Conservation (phyloP, 371 early-diverging fungal species). For the Syncephalis plumigaleata region DNA sequence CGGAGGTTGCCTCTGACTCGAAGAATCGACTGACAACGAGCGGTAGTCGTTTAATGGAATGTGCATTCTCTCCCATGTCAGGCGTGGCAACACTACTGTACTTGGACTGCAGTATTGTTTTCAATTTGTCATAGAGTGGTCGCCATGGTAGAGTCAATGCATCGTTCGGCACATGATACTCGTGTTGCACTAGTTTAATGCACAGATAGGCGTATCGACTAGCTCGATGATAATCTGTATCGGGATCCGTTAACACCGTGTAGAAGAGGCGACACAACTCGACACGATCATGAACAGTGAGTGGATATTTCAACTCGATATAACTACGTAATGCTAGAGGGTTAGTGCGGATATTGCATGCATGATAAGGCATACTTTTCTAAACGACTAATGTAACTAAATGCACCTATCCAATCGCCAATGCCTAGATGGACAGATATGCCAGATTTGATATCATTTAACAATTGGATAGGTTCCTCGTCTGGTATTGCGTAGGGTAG, state of each 20-base stretch:
- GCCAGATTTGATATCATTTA: no score
- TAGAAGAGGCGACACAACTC: background rate
- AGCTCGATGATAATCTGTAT: background rate
- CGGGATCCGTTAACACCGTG: background rate
- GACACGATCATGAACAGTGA: background rate
- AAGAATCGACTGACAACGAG: slow-evolving; percentile 25
- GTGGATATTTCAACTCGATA: background rate
- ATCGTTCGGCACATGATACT: slow-evolving; percentile 7
- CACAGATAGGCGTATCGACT: no score
- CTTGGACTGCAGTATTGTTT: slow-evolving; percentile 30
- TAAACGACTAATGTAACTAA: background rate
- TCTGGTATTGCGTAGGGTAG: no score
- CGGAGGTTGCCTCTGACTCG: slow-evolving; percentile 29
- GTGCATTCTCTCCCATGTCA: slow-evolving; percentile 4
- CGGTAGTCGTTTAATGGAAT: no score
- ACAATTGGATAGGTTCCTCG: no score
- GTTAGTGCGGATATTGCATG: no score
- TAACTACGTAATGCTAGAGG: background rate
- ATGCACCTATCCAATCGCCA: background rate
- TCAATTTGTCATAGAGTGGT: slow-evolving; percentile 38
- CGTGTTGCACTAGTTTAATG: no score
- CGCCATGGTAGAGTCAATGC: slow-evolving; percentile 47
- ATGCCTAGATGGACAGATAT: no score
- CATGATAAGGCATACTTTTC: background rate
- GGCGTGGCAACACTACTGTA: slow-evolving; percentile 31